Evolutionary conservation across 1,284 basidiomycete species (phyloP).

Genomic region (Fomitopsis palustris): DNA sequence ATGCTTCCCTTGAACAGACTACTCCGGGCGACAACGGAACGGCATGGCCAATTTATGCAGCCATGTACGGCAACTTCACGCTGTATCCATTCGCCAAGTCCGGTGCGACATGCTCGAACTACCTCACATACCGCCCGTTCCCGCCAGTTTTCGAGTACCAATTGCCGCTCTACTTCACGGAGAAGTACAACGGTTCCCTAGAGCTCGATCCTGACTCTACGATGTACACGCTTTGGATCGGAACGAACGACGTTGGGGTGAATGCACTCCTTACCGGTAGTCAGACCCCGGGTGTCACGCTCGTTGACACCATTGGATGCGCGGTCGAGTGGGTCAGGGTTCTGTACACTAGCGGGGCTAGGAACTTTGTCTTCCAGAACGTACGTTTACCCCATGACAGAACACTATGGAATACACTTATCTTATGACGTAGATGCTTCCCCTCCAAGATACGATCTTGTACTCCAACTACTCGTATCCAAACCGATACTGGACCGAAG

Average conservation of each 20-base stretch:
- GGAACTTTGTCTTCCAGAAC: constrained; percentile 44
- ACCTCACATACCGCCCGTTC: constrained; percentile 34
- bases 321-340: constrained; percentile 34
- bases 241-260: constrained; percentile 41
- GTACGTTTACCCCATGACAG: constrained; percentile 21
- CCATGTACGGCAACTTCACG: constrained; percentile 30
- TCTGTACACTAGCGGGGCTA: constrained; percentile 36
- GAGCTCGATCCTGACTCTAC: constrained; percentile 30
- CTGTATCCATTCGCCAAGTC: constrained; percentile 36
- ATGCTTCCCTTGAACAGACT: background rate
- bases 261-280: constrained; percentile 30
- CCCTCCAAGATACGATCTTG: constrained; percentile 28
- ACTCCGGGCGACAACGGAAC: constrained; percentile 27
- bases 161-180: constrained; percentile 33
- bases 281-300: constrained; percentile 30
- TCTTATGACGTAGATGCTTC: constrained; percentile 24
- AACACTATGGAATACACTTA: background rate
- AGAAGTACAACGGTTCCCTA: constrained; percentile 21
- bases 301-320: constrained; percentile 37
- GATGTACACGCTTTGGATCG: constrained; percentile 44
- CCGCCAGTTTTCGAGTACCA: constrained; percentile 34
- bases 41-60: constrained; percentile 37
- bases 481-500: constrained; percentile 32
- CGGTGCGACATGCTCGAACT: constrained; percentile 39
- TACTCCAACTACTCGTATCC: constrained; percentile 34